A percentile compares a stretch with the other conserved stretches of the same genome.
Conservation (phyloP, 495 filamentous ascomycete genomes). For the Achaetomiella virescens region DNA sequence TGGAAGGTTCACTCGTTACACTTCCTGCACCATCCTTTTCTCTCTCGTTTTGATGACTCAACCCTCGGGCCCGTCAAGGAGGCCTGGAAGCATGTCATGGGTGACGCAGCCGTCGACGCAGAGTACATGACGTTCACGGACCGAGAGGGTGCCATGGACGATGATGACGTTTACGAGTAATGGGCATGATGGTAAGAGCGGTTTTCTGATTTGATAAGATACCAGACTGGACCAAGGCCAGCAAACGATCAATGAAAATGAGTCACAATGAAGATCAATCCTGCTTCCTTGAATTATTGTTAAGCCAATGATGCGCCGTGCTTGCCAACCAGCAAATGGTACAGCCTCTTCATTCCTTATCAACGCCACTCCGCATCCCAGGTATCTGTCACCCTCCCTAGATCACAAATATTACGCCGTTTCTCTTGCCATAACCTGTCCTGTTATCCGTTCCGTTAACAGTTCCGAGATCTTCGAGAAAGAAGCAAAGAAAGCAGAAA, state of each 20-base stretch:
- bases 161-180: conserved; percentile 39
- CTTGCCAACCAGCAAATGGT: background rate
- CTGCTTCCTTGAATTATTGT: background rate
- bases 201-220: background rate
- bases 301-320: conserved; percentile 1
- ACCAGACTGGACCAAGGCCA: background rate
- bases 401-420: background rate
- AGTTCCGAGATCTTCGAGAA: background rate
- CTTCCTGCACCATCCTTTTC: conserved; percentile 53
- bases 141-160: conserved; percentile 43
- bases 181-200: conserved; percentile 14
- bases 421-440: background rate
- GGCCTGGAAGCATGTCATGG: conserved; percentile 58
- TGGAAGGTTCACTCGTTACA: conserved; percentile 27
- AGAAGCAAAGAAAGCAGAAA: background rate
- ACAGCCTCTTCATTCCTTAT: background rate
- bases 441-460: background rate
- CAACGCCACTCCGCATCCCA: background rate
- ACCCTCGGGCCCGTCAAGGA: conserved; percentile 53
- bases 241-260: background rate
- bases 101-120: conserved; percentile 39
- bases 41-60: conserved; percentile 63
- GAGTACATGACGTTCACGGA: conserved; percentile 63
- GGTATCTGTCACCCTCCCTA: background rate
- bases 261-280: conserved; percentile 1